Conservation (phyloP, 176 grass and related monocot species). For the Alopecurus myosuroides region DNA sequence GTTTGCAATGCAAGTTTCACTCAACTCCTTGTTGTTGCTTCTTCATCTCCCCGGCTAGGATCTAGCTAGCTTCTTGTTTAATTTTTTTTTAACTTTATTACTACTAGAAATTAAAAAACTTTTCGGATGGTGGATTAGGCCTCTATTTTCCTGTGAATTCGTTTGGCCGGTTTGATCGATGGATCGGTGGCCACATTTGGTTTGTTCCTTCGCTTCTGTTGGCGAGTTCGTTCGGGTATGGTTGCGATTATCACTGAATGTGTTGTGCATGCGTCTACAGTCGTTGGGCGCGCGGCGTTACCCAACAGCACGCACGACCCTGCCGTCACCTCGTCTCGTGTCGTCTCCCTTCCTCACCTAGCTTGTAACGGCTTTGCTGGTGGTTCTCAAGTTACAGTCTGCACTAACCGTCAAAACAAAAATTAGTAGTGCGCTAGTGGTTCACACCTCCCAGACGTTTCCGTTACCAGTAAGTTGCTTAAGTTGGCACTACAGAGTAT, state of each 20-base stretch:
- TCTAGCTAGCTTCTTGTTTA: neutral
- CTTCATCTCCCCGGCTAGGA: neutral
- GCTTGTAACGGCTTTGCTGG: neutral
- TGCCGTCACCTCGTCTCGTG: neutral
- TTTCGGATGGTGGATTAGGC: neutral
- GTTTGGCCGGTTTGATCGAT: neutral
- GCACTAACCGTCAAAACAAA: too few species aligned
- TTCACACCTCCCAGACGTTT: neutral
- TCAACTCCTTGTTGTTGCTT: neutral
- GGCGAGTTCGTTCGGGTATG: constrained; percentile 29
- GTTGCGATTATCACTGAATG: constrained; percentile 33
- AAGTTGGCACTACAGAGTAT: neutral
- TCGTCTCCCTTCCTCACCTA: neutral
- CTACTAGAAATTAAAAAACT: neutral
- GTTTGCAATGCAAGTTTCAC: neutral
- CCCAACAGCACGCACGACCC: constrained; percentile 7
- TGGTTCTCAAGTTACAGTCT: neutral
- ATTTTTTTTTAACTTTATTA: neutral
- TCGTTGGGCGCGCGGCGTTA: constrained; percentile 23
- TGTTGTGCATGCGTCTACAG: constrained; percentile 17
- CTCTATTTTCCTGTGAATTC: neutral
- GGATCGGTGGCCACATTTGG: neutral
- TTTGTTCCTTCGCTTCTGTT: neutral
- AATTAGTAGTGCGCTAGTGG: neutral
- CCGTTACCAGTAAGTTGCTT: neutral